Base-by-base conservation (phyloP, 208 protist species). In the Acanthamoeba royreba region DNA sequence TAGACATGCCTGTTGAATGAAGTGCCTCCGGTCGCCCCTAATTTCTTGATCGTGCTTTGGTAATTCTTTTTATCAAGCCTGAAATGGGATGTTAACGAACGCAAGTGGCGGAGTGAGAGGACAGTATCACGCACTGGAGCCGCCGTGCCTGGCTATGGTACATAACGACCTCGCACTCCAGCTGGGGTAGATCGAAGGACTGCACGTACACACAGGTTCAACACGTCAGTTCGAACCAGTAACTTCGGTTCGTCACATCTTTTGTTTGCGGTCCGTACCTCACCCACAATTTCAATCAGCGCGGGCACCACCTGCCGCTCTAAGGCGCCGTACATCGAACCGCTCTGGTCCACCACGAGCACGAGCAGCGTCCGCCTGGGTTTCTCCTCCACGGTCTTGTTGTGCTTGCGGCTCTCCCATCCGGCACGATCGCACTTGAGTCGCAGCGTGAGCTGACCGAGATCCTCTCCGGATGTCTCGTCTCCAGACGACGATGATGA, bases 141-240 rank as follows among this genome's bases (percentile, higher is more conserved):
- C 63, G 63, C 63, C 1, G 0, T 31, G 63, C 63, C 4, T 2
- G 8, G 33, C 8, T 25, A 38, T 31, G 33, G 77, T 86, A 86
- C 43, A 86, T 38, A 22, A 86, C 40, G 45, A 86, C 40, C 46
- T 86, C 77, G 46, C 77, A 86, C 43, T 86, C 77, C 77, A 86
- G 4, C 25, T 86, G 77, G 2, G 77, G 42, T 31, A 86, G 35
- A 22, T 0, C 28, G 43, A 43, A 86, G 28, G 77, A 86, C 77
- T 86, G 9, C 31, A 38, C 66, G 8, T 19, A 25, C 19, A 35
- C 8, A 15, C 33, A 79, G 19, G 19, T 5, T 28, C 31, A 45
- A 35, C 35, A 28, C 22, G 63, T 17, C 28, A 55, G 19, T 55
- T 25, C 49, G 9, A 55, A 28, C 63, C 63, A 74, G 19, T 8